Evolutionary conservation across 2,329 filamentous ascomycete genomes (phyloP), one percentile per base, ranked within the genome.

Genomic region (Incumbomyces delicatus): DNA sequence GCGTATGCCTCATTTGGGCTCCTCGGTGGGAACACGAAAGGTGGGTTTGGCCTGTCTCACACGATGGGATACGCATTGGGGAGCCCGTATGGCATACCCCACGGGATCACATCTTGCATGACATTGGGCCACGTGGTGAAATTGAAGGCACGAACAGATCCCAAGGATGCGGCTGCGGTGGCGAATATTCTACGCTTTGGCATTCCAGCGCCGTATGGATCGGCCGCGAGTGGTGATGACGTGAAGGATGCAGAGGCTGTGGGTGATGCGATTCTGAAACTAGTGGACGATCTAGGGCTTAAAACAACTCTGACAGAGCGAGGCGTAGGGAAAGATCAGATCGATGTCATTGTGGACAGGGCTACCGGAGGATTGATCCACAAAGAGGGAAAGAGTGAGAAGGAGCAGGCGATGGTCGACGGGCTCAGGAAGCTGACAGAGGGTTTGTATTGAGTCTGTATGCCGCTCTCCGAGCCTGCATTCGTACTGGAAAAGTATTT

Each of bases 101-200:
- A 78, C 51, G 75, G 75, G 0, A 69, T 76, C 38, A 78, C 75
- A 0, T 71, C 66, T 1, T 77, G 74, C 53, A 55, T 78, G 39
- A 76, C 74, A 0, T 63, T 78, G 0, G 71, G 72, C 0, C 70
- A 73, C 46, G 75, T 77, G 0, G 67, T 77, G 3, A 73, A 71
- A 57, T 59, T 77, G 16, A 77, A 76, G 52, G 71, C 73, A 0
- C 51, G 61, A 10, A 67, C 69, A 5, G 58, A 60, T 1, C 62
- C 61, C 2, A 67, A 70, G 31, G 73, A 73, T 10, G 63, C 61
- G 2, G 53, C 51, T 20, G 46, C 44, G 10, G 54, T 61, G 38
- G 58, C 58, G 2, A 49, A 37, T 10, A 55, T 60, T 22, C 27
- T 60, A 44, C 22, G 22, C 5, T 53, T 55, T 2, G 58, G 52